These are phyloP conservation scores for Karstenula rhodostoma DNA, from an alignment of 2,329 filamentous ascomycete species.

Conservation along the genomic window DNA sequence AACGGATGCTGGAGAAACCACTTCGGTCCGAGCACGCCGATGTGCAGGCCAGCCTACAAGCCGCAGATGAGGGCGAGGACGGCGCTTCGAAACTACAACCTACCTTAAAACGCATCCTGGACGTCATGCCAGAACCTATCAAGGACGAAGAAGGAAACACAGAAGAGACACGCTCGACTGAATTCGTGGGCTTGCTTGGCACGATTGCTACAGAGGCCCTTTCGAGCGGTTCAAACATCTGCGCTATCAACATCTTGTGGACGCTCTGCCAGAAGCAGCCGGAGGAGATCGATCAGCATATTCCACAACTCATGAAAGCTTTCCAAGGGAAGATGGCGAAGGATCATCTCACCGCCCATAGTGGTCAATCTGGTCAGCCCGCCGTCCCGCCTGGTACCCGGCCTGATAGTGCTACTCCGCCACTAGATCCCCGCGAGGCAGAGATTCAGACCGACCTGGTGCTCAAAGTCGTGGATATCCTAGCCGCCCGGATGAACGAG, in stretches of 20 bases:
- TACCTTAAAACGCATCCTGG: conserved; percentile 81
- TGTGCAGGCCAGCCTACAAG: conserved; percentile 90
- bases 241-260: conserved; percentile 93
- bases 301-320: conserved; percentile 88
- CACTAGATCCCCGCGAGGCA: conserved; percentile 77
- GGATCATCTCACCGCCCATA: conserved; percentile 79
- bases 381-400: conserved; percentile 48
- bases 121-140: conserved; percentile 82
- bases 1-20: conserved; percentile 89
- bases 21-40: conserved; percentile 89
- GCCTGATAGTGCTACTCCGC: conserved; percentile 65
- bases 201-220: conserved; percentile 88
- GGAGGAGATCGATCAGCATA: conserved; percentile 87
- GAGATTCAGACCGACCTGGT: conserved; percentile 91
- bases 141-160: conserved; percentile 88
- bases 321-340: conserved; percentile 90
- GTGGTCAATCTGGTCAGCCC: conserved; percentile 53
- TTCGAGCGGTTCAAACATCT: conserved; percentile 80
- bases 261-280: conserved; percentile 86
- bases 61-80: conserved; percentile 73
- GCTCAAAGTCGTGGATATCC: conserved; percentile 93
- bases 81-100: conserved; percentile 70
- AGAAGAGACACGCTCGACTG: conserved; percentile 77
- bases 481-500: conserved; percentile 89
- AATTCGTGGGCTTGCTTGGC: conserved; percentile 85